Evolutionary conservation across 148 eudicot genomes (phyloP).

Genomic region (Pharnaceum exiguum): DNA sequence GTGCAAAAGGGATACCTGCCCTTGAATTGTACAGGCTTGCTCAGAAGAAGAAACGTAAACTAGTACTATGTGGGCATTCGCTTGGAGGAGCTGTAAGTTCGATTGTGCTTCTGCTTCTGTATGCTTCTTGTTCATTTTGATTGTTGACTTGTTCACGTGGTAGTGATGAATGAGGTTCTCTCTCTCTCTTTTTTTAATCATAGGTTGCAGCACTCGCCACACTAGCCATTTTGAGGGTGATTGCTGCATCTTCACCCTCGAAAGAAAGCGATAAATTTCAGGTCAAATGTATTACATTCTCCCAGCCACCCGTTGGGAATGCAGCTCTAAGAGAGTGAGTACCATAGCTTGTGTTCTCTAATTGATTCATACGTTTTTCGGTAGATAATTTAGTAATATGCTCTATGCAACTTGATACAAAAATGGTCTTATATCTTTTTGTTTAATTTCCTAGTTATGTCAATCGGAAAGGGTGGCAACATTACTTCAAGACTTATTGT

Average conservation of each 20-base stretch:
- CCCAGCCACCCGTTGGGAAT: constrained; percentile 99
- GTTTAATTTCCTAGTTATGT: constrained; percentile 58
- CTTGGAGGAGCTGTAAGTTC: constrained; percentile 98
- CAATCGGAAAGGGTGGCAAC: constrained; percentile 91
- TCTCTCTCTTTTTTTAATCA: constrained; percentile 10
- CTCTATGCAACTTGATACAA: background rate
- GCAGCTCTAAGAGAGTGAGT: constrained; percentile 94
- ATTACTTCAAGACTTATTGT: constrained; percentile 88
- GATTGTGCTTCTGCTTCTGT: constrained; percentile 8
- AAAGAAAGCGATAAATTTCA: constrained; percentile 74
- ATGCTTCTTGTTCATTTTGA: constrained; percentile 8
- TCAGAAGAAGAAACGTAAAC: constrained; percentile 88
- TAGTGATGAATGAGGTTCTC: background rate
- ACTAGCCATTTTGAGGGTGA: constrained; percentile 87
- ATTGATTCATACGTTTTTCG: background rate
- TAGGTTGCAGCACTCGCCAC: constrained; percentile 98
- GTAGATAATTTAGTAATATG: background rate
- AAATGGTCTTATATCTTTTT: background rate
- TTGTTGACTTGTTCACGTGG: background rate
- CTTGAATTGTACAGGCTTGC: constrained; percentile 92
- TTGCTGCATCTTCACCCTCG: constrained; percentile 54
- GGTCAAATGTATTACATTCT: constrained; percentile 95
- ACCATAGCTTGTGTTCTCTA: background rate
- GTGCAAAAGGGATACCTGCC: constrained; percentile 99
- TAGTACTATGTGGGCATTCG: constrained; percentile 97